phyloP scores from a whole-genome alignment of 73 alveolate species.

The Blepharisma japonicum region DNA sequence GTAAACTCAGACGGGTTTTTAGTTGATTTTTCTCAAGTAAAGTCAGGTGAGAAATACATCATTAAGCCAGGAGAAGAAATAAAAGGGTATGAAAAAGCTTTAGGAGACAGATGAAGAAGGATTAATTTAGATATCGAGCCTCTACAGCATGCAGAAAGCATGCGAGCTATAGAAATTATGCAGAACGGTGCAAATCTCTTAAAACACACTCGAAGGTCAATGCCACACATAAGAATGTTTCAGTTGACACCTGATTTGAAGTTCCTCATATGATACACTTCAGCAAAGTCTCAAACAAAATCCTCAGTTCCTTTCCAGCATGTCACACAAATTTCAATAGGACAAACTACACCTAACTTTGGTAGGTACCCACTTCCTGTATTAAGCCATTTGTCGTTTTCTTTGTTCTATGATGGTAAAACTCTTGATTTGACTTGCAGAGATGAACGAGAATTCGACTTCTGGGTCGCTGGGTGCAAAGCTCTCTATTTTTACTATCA shows the following conservation, averaged over 20 bases:
- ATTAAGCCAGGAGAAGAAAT: conserved; percentile 42
- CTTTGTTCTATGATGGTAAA: conserved; percentile 30
- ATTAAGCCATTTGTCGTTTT: conserved; percentile 45
- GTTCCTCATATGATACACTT: conserved; percentile 44
- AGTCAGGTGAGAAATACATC: conserved; percentile 33
- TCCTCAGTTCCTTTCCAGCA: conserved; percentile 28
- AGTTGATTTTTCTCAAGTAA: conserved; percentile 28
- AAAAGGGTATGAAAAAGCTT: conserved; percentile 38
- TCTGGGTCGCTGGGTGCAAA: conserved; percentile 59
- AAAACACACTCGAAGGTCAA: conserved; percentile 42
- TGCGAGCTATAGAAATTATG: conserved; percentile 50
- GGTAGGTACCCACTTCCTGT: conserved; percentile 41
- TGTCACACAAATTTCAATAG: conserved; percentile 36
- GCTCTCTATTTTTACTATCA: conserved; percentile 42
- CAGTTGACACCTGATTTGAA: conserved; percentile 45
- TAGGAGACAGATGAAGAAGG: conserved; percentile 58
- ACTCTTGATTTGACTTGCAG: conserved; percentile 53
- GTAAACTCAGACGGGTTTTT: conserved; percentile 48
- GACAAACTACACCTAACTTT: conserved; percentile 45
- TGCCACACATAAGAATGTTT: conserved; percentile 50
- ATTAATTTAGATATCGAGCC: conserved; percentile 47
- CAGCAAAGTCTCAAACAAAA: conserved; percentile 36
- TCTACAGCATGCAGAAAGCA: conserved; percentile 45
- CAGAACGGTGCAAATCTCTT: conserved; percentile 44
- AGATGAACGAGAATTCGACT: conserved; percentile 56